Base-by-base conservation (phyloP, 2,329 filamentous ascomycete species). In the Bipolaris bicolor region DNA sequence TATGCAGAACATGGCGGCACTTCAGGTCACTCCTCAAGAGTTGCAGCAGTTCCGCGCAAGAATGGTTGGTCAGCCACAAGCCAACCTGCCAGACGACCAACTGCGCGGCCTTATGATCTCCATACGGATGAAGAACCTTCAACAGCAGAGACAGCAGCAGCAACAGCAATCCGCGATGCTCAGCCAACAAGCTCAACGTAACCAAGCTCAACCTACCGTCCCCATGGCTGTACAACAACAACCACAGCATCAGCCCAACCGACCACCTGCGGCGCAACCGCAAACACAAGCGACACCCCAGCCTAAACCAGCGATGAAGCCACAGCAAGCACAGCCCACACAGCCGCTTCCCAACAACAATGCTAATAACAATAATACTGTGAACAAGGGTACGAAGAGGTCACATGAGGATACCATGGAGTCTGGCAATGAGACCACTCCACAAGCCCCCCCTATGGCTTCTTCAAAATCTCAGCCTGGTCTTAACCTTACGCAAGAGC, bases 381-480 rank as follows among this genome's bases (percentile, higher is more conserved):
- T 47, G 33, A 70, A 65, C 52, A 69, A 74, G 60, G 68, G 70
- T 20, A 57, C 71, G 16, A 78, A 78, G 64, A 69, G 76, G 34
- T 70, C 74, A 9, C 78, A 73, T 50, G 79, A 81, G 20, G 80
- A 82, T 61, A 67, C 76, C 13, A 60, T 72, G 20, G 79, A 81
- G 50, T 70, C 69, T 10, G 76, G 69, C 48, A 45, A 70, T 58
- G 54, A 78, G 55, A 52, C 58, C 29, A 65, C 70, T 22, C 68
- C 76, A 11, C 77, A 77, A 61, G 73, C 77, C 13, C 67, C 71
- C 13, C 58, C 69, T 18, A 76, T 76, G 74, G 67, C 71, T 15
- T 66, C 69, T 5, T 68, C 73, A 3, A 67, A 64, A 44, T 72
- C 74, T 45, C 70, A 74, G 44, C 67, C 70, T 49, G 69, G 68